phyloP scores from a whole-genome alignment of 371 early-diverging fungal genomes.

The Lichtheimia corymbifera region DNA sequence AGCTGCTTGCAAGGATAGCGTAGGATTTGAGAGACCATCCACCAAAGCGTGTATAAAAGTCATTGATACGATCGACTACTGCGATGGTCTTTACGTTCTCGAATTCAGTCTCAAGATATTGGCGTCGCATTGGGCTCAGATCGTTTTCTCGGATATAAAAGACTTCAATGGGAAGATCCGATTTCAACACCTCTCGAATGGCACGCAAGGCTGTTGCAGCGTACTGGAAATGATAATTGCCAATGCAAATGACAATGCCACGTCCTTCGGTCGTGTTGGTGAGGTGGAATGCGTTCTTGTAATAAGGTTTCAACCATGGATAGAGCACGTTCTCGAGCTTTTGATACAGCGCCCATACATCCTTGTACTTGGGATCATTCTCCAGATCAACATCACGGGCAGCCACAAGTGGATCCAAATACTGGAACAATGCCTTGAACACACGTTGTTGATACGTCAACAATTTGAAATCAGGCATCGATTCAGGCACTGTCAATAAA shows the following conservation, averaged over 20 bases:
- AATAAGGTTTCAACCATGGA: conserved; percentile 32
- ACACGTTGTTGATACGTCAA: conserved; percentile 35
- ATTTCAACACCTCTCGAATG: conserved; percentile 56
- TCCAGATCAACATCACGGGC: conserved; percentile 20
- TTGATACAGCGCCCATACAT: conserved; percentile 22
- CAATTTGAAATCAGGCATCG: conserved; percentile 27
- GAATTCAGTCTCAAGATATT: conserved; percentile 40
- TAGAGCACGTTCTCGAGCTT: conserved; percentile 20
- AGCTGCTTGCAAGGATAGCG: conserved; percentile 65
- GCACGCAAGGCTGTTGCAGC: conserved; percentile 57
- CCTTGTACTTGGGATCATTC: conserved; percentile 13
- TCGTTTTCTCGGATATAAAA: conserved; percentile 65
- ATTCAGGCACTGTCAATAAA: conserved; percentile 20
- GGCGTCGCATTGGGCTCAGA: conserved; percentile 37
- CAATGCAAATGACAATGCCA: conserved; percentile 74
- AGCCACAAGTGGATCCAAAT: conserved; percentile 34
- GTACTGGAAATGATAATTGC: conserved; percentile 61
- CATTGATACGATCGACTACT: conserved; percentile 50
- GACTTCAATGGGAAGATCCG: conserved; percentile 71
- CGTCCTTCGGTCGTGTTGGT: conserved; percentile 32
- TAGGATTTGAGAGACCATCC: conserved; percentile 71
- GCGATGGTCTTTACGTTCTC: conserved; percentile 50
- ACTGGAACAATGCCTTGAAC: conserved; percentile 38
- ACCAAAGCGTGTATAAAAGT: conserved; percentile 45
- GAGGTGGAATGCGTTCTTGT: conserved; percentile 25